Evolutionary conservation across 495 filamentous ascomycete genomes (phyloP), one percentile per base, ranked within the genome.

Genomic region (Astrothelium subdiscretum): DNA sequence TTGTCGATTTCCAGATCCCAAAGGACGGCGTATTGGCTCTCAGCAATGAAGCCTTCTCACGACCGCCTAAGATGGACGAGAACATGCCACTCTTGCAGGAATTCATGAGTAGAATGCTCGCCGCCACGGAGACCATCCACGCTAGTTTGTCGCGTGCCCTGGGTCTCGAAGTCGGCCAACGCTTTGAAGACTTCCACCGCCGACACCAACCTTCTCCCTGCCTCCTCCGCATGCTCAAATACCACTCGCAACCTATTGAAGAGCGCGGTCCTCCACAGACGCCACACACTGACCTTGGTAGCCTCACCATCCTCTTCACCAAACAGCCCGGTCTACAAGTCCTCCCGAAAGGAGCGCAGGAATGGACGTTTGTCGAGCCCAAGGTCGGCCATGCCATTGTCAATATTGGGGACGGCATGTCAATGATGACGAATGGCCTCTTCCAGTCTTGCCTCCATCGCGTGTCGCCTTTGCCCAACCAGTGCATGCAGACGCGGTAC

Each of bases 381-480:
- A 43, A 57, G 40, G 67, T 66, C n/a, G 66, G 65, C 3, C 68
- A 67, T 62, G 66, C 65, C 5, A 66, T 76, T 32, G 62, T 75
- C n/a, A 76, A 75, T 59, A 32, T 74, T 18, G 74, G 73, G 8
- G 73, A 76, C 48, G 66, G 69, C 3, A 60, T 74, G 32, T 70
- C 68, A 6, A 64, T 70, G 58, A 71, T 68, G 64, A 73, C 70
- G n/a, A 48, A 48, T 10, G 42, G 42, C 3, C 42, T 13, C n/a
- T 48, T 48, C n/a, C n/a, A 22, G 42, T 48, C 42, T 10, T 48
- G 42, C 20, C 42, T 48, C 42, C 42, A 22, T 48, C 20, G 42
- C 20, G 42, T 22, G n/a, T 48, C 42, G n/a, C 42, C 42, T 13
- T 13, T 48, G 42, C 42, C 11, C 10, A 18, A 48, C n/a, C 42